These are phyloP conservation scores for Globisporangium mamillatum DNA, from an alignment of 352 stramenopile genomes.

Conservation along the genomic window DNA sequence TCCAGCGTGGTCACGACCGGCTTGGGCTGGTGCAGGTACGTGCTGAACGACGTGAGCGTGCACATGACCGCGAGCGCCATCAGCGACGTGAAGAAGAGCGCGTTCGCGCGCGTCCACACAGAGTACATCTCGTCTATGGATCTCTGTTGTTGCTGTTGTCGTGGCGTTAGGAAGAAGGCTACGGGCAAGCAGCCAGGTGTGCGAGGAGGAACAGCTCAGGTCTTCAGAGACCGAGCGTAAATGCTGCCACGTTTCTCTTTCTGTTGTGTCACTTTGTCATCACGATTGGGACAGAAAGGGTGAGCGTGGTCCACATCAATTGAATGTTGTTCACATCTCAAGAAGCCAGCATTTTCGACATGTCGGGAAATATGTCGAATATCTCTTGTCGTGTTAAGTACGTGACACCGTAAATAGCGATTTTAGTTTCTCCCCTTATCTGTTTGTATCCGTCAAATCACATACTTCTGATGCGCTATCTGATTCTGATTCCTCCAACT, in stretches of 20 bases:
- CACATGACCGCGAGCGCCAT: slow-evolving; percentile 73
- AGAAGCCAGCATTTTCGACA: too few relatives aligned
- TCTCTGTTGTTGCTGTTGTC: background rate
- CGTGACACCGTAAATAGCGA: too few relatives aligned
- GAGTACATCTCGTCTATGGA: slow-evolving; percentile 58
- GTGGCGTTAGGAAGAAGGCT: background rate
- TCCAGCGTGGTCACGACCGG: slow-evolving; percentile 61
- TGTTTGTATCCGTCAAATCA: too few relatives aligned
- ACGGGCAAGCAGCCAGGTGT: background rate
- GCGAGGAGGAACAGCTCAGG: background rate
- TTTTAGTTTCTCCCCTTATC: too few relatives aligned
- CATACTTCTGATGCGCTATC: too few relatives aligned
- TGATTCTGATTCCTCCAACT: too few relatives aligned
- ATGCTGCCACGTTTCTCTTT: slow-evolving; percentile 1
- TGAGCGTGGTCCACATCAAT: background rate
- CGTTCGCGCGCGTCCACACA: slow-evolving; percentile 82
- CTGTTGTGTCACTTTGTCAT: background rate
- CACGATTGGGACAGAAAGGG: background rate
- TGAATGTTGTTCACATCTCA: background rate
- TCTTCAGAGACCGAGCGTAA: background rate
- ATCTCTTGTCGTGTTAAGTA: too few relatives aligned
- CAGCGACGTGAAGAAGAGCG: slow-evolving; percentile 80
- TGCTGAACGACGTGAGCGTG: slow-evolving; percentile 70
- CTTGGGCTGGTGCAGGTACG: slow-evolving; percentile 53
- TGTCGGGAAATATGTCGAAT: too few relatives aligned